These are phyloP conservation scores for Carex kokanica DNA, from an alignment of 176 grass and related monocot genomes.

Conservation along the genomic window DNA sequence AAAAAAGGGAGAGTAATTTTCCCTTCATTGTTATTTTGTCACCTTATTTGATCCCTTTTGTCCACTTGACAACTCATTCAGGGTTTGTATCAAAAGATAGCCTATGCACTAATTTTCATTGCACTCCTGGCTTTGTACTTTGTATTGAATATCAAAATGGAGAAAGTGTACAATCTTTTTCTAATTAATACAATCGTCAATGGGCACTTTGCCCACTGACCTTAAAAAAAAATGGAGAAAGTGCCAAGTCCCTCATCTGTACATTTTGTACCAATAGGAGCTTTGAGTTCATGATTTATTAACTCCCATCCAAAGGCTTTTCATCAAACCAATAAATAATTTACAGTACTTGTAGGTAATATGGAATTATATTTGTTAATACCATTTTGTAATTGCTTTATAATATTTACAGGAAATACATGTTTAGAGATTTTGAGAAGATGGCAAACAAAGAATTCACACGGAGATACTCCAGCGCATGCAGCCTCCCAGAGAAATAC, in stretches of 20 bases:
- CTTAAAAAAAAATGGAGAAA: not conserved
- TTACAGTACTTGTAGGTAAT: slow-evolving; percentile 2
- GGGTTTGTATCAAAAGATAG: not conserved
- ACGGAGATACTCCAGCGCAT: slow-evolving; percentile 78
- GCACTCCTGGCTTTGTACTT: not conserved
- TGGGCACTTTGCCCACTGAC: too few relatives aligned
- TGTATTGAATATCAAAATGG: slow-evolving; percentile 4
- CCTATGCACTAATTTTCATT: not conserved
- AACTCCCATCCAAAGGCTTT: not conserved
- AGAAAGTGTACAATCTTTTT: not conserved
- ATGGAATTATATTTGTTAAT: not conserved
- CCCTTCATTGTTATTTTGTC: not conserved
- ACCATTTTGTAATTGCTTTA: not conserved
- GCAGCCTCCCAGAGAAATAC: slow-evolving; percentile 72
- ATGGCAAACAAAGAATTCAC: slow-evolving; percentile 91
- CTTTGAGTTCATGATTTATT: not conserved
- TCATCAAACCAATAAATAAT: not conserved
- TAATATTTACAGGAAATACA: slow-evolving; percentile 74
- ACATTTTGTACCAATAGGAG: not conserved
- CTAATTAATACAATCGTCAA: too few relatives aligned
- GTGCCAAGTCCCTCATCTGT: not conserved
- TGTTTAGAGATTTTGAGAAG: slow-evolving; percentile 89
- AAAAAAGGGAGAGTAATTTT: not conserved
- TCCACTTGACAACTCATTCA: not conserved
- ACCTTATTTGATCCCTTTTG: not conserved